Percentiles rank a stretch among this genome's conserved stretches.
Evolutionary conservation across 805 yeast species (phyloP).

Genomic region (Spathaspora girioi): DNA sequence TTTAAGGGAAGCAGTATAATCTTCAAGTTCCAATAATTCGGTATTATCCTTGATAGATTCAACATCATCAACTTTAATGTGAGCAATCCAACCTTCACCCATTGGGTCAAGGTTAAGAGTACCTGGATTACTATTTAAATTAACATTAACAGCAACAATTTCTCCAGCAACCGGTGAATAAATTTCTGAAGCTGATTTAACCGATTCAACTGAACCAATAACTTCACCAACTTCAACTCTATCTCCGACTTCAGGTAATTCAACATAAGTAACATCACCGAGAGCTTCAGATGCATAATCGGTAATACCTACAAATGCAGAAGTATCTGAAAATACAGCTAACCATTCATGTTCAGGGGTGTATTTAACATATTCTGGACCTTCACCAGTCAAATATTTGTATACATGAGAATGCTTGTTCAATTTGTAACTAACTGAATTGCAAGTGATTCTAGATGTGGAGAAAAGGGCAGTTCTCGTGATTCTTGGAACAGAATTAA

Average conservation of each 20-base stretch:
- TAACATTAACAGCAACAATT: constrained; percentile 65
- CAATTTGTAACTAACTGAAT: constrained; percentile 30
- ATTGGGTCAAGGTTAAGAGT: constrained; percentile 83
- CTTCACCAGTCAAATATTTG: constrained; percentile 33
- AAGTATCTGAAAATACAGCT: constrained; percentile 77
- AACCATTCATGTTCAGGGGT: constrained; percentile 96
- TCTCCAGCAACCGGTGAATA: constrained; percentile 84
- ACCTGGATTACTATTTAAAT: constrained; percentile 66
- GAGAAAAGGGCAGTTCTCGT: constrained; percentile 7
- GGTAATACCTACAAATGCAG: constrained; percentile 87
- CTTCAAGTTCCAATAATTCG: constrained; percentile 51
- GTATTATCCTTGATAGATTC: constrained; percentile 29
- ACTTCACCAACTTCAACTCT: constrained; percentile 69
- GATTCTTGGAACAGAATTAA: not conserved
- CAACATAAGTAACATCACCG: constrained; percentile 95
- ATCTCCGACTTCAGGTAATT: constrained; percentile 74
- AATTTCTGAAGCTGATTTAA: constrained; percentile 90
- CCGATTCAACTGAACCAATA: constrained; percentile 91
- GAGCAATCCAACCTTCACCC: constrained; percentile 93
- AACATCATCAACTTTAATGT: constrained; percentile 54
- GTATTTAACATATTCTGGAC: constrained; percentile 56
- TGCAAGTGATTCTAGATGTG: constrained; percentile 14
- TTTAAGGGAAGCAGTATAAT: constrained; percentile 55
- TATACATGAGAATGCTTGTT: constrained; percentile 35
- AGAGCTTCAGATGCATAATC: constrained; percentile 93